Evolutionary conservation across 2,329 filamentous ascomycete genomes (phyloP), one percentile per base, ranked within the genome.

Genomic region (Alternaria panax): DNA sequence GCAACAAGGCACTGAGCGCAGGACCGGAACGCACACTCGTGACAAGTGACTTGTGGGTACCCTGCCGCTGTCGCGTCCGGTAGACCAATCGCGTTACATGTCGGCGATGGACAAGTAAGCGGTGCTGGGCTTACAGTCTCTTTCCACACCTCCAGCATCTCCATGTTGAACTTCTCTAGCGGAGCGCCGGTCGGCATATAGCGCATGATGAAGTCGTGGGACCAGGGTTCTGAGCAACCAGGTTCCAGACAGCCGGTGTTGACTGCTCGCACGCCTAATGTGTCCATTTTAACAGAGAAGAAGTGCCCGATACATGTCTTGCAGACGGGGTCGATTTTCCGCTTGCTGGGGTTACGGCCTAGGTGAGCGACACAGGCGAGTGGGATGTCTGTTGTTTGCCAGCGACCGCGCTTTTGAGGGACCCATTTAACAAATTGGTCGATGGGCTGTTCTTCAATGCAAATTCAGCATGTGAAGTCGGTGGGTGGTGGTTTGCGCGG

Each of bases 391-490:
- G 52, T 14, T 1, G 27, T 1, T 8, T 3, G 6, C 16, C 20
- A 47, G 16, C 11, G 24, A 12, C 45, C 42, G 22, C 63, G 62
- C 12, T 43, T 60, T 2, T 47, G 57, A 12, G 64, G 24, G 7
- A 66, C 30, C 63, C 68, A 73, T 20, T 27, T 47, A n/a, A 71
- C 55, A 40, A 74, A 75, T 5, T 64, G 24, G 2, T 57, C 55
- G 2, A 30, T 51, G 3, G 67, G 38, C 11, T 64, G 60, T 24
- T 67, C 62, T 12, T 66, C 65, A 24, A 68, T 63, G 40, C 69
- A 73, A 11, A 71, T 71, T 0, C 68, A 66, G 53, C 69, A 73
- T n/a, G 65, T 71, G 54, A 59, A 69, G 48, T 71, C 66, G 25
- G 64, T 63, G 4, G 60, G 54, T 12, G 64, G 62, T 27, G 62